These are phyloP conservation scores for Helotiales sp. DNA, from an alignment of 2,329 filamentous ascomycete genomes.

Conservation along the genomic window DNA sequence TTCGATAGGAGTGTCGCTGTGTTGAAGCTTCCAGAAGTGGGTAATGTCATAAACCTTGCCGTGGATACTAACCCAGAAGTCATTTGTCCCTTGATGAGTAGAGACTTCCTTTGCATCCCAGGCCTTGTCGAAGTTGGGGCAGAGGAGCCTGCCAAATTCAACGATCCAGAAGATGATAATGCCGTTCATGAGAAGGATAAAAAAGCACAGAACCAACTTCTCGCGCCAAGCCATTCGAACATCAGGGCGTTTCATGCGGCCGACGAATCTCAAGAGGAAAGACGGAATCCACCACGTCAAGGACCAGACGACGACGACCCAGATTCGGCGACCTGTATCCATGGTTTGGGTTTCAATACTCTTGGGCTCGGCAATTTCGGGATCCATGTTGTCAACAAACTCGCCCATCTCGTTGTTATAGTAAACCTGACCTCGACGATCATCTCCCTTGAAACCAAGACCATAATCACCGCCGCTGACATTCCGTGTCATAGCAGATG, in stretches of 20 bases:
- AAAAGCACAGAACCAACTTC: constrained; percentile 78
- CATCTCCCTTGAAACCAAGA: constrained; percentile 82
- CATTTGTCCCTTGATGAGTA: constrained; percentile 67
- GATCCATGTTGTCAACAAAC: constrained; percentile 69
- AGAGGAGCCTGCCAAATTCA: constrained; percentile 78
- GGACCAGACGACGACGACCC: constrained; percentile 82
- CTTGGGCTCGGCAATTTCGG: constrained; percentile 75
- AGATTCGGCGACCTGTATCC: constrained; percentile 65
- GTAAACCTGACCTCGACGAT: constrained; percentile 69
- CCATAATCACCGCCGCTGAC: constrained; percentile 78
- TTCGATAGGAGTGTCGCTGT: constrained; percentile 71
- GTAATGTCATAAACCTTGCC: constrained; percentile 91
- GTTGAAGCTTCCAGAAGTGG: constrained; percentile 82
- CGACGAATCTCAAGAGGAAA: constrained; percentile 73
- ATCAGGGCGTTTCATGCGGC: constrained; percentile 95
- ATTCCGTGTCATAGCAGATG: constrained; percentile 58
- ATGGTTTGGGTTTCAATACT: constrained; percentile 70
- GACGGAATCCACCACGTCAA: constrained; percentile 96
- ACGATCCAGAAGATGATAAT: constrained; percentile 91
- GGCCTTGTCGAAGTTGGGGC: constrained; percentile 87
- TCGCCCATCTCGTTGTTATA: constrained; percentile 69
- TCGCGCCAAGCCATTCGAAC: constrained; percentile 97
- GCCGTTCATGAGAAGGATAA: constrained; percentile 82
- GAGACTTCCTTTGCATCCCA: constrained; percentile 73
- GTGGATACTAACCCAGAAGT: constrained; percentile 85